Conservation (phyloP, 345 rosid species). For the Hypericum perforatum region DNA sequence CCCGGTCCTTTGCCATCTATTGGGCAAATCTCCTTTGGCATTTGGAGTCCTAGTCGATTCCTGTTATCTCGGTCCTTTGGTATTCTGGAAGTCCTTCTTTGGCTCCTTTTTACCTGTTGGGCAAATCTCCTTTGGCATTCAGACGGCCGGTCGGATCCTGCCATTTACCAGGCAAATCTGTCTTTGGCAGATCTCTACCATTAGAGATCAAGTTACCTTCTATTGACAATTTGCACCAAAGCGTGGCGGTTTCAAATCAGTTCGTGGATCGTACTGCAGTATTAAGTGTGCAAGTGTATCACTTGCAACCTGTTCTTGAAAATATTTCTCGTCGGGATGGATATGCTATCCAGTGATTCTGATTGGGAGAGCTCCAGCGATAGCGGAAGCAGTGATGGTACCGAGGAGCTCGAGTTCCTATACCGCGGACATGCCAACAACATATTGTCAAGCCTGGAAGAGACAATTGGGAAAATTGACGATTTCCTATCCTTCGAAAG, state of each 20-base stretch:
- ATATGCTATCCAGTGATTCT: conserved; percentile 44
- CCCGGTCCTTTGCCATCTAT: conserved; percentile 2
- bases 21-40: conserved; percentile 37
- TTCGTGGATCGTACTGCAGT: too few species aligned
- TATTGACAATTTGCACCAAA: too few species aligned
- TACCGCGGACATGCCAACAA: conserved; percentile 50
- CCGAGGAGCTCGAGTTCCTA: conserved; percentile 45
- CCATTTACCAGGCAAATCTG: too few species aligned
- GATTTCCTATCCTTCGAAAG: conserved; percentile 83
- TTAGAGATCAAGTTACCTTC: conserved; percentile 12
- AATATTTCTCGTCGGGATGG: conserved; percentile 43
- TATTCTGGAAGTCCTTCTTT: conserved; percentile 23
- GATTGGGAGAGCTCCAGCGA: conserved; percentile 91
- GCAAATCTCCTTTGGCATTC: conserved; percentile 20
- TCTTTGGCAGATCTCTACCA: conserved; percentile 15
- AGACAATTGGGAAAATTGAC: conserved; percentile 78
- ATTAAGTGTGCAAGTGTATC: too few species aligned
- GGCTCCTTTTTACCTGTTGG: conserved; percentile 20
- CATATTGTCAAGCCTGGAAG: conserved; percentile 76
- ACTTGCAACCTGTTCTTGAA: background rate
- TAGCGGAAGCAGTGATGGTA: conserved; percentile 67
- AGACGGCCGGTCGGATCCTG: too few species aligned
- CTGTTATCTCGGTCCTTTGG: conserved; percentile 31
- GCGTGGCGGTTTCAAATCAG: background rate
- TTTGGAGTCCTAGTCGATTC: conserved; percentile 11